These are phyloP conservation scores for Fusarium brachygibbosum DNA, from an alignment of 2,329 filamentous ascomycete species.

Conservation along the genomic window DNA sequence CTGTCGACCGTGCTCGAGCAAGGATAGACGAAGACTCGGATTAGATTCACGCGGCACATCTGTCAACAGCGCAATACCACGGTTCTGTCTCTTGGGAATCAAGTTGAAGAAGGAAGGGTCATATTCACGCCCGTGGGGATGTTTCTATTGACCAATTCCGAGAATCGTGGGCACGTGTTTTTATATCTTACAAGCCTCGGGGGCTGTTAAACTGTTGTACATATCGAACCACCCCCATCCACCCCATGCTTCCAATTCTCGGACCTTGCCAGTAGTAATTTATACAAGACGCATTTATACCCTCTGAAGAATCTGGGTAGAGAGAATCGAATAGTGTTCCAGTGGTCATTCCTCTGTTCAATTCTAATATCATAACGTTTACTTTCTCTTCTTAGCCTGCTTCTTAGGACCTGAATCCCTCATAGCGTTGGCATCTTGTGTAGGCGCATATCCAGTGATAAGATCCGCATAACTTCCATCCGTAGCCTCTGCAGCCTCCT, in stretches of 20 bases:
- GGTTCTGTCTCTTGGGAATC: slow-evolving; percentile 30
- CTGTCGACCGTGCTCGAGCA: slow-evolving; percentile 70
- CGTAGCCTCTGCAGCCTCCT: slow-evolving; percentile 42
- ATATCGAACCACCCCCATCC: slow-evolving; percentile 49
- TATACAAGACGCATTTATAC: slow-evolving; percentile 41
- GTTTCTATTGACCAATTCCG: slow-evolving; percentile 41
- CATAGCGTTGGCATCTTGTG: slow-evolving; percentile 53
- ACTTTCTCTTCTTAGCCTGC: slow-evolving; percentile 64
- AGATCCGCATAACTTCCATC: slow-evolving; percentile 58
- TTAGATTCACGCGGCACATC: slow-evolving; percentile 51
- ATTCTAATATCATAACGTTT: slow-evolving; percentile 41
- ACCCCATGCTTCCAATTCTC: slow-evolving; percentile 36
- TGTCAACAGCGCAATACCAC: slow-evolving; percentile 29
- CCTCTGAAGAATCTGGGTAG: slow-evolving; percentile 1
- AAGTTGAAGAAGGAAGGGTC: slow-evolving; percentile 17
- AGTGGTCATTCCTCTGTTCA: slow-evolving; percentile 6
- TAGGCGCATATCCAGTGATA: slow-evolving; percentile 63
- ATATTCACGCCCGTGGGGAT: slow-evolving; percentile 24
- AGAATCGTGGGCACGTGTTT: slow-evolving; percentile 48
- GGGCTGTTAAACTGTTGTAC: slow-evolving; percentile 53
- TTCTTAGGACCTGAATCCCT: slow-evolving; percentile 58
- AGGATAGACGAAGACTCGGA: slow-evolving; percentile 73
- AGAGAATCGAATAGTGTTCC: not conserved
- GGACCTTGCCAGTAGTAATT: slow-evolving; percentile 33
- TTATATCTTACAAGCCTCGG: slow-evolving; percentile 55